These are phyloP conservation scores for Elymus sibiricus DNA, from an alignment of 176 grass and related monocot genomes.

Conservation along the genomic window DNA sequence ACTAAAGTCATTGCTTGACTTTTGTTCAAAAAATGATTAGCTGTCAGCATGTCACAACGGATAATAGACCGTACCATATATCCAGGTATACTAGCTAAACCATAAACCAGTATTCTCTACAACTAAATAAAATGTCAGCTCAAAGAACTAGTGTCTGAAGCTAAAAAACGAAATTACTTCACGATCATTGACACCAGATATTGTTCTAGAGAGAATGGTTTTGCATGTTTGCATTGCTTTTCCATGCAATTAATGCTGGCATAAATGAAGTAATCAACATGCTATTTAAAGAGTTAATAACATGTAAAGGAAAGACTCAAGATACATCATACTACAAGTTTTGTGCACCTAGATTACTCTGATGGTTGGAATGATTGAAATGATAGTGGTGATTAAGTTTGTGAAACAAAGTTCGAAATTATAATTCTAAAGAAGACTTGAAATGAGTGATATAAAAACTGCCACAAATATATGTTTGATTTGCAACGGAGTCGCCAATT, in stretches of 20 bases:
- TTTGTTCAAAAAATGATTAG: conserved; percentile 23
- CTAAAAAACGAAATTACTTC: neutral
- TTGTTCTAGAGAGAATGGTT: conserved; percentile 1
- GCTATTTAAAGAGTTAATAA: neutral
- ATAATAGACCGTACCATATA: neutral
- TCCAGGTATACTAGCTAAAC: conserved; percentile 16
- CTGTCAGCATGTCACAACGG: neutral
- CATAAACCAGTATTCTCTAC: neutral
- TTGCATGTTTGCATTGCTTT: neutral
- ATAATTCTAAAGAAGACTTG: neutral
- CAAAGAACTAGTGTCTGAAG: neutral
- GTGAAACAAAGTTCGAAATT: neutral
- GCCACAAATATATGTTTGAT: neutral
- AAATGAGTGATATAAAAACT: neutral
- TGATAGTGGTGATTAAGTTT: neutral
- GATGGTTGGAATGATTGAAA: neutral
- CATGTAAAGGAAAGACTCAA: neutral
- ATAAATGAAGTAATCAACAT: neutral
- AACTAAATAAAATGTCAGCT: conserved; percentile 21
- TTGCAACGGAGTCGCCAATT: neutral
- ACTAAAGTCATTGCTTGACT: neutral
- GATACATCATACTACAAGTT: neutral
- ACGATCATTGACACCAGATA: neutral
- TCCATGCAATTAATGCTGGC: conserved; percentile 1
- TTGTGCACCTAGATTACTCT: neutral